Evolutionary conservation across 768 basidiomycete species (phyloP).

Genomic region (Pulveroboletus frians): DNA sequence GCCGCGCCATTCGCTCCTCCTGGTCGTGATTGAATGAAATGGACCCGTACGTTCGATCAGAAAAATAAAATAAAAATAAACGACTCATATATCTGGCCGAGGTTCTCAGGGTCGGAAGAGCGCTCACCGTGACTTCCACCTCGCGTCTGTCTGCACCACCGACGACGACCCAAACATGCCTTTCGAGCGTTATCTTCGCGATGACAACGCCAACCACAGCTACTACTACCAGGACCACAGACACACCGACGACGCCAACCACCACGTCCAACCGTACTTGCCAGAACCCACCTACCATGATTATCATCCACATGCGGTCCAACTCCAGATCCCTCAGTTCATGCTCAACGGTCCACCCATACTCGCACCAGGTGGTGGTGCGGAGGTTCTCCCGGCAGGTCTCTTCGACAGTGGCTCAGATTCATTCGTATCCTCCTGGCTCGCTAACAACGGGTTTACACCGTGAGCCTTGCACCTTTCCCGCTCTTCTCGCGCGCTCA

Average conservation of each 20-base stretch:
- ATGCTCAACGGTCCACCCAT: constrained; percentile 53
- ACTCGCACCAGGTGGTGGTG: constrained; percentile 67
- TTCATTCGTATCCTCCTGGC: constrained; percentile 43
- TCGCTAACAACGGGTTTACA: constrained; percentile 42
- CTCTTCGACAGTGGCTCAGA: constrained; percentile 23
- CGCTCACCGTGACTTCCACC: not conserved
- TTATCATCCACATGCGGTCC: constrained; percentile 27
- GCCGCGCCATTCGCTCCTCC: constrained; percentile 9
- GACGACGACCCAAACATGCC: constrained; percentile 32
- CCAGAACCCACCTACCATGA: constrained; percentile 2
- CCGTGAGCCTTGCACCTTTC: constrained; percentile 15
- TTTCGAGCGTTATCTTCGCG: constrained; percentile 37
- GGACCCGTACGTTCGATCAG: constrained; percentile 9
- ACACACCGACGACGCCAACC: constrained; percentile 4
- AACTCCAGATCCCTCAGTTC: constrained; percentile 64
- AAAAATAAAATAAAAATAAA: constrained; percentile 4
- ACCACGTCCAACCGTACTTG: constrained; percentile 6
- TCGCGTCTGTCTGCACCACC: not conserved
- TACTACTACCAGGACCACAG: constrained; percentile 14
- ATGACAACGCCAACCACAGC: constrained; percentile 1
- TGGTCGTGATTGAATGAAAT: not conserved
- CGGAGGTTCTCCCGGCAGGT: constrained; percentile 59
- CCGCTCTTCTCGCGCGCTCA: constrained; percentile 8
- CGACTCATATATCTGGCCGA: constrained; percentile 6
- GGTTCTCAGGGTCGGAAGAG: not conserved